Base-by-base conservation (phyloP, 2,329 filamentous ascomycete genomes). In the Aspergillus neotritici region DNA sequence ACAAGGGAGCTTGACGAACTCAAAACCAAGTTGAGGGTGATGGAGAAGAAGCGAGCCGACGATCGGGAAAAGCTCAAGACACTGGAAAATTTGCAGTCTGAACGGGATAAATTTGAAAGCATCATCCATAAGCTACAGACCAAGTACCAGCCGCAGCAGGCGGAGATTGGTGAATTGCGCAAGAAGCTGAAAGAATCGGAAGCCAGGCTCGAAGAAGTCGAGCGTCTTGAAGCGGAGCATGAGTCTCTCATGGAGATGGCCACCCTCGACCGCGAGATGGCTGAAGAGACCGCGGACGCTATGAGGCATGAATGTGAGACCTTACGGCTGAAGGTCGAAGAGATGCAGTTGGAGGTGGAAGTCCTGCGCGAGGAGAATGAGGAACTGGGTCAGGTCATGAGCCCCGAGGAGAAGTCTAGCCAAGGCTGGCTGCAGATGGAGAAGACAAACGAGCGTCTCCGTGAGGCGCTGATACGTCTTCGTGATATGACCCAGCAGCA, bases 351-450 rank as follows among this genome's bases (percentile, higher is more conserved):
- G 8, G 91, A 98, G 62, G 77, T 91, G 1, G 91, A 97, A 34
- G 83, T 97, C 31, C 68, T 96, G 11, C 78, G 81, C 31, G 87
- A 93, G 55, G 93, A 98, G 62, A 95, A 95, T 52, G 77, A 81
- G 2, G 88, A 95, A 59, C 78, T 91, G 43, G 82, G 82, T 37
- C 81, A 87, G 43, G 88, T 88, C 51, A 94, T 94, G 79, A 86
- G 83, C 10, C 80, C 87, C 0, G 93, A 96, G 62, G 90, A 97
- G 59, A 83, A 84, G 54, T 82, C 87, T 3, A 91, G 85, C 61
- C 82, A 87, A 32, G 87, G 89, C 11, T 97, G 88, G 86, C 69
- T 95, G 48, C 88, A 94, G 59, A 83, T 96, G 79, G 88, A 97
- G 67, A 81, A 84, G 48, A 87, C 87, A 44, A 96, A 95, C 50